These are phyloP conservation scores for Oldenlandia corymbosa DNA, from an alignment of 257 asterid genomes.

Conservation along the genomic window DNA sequence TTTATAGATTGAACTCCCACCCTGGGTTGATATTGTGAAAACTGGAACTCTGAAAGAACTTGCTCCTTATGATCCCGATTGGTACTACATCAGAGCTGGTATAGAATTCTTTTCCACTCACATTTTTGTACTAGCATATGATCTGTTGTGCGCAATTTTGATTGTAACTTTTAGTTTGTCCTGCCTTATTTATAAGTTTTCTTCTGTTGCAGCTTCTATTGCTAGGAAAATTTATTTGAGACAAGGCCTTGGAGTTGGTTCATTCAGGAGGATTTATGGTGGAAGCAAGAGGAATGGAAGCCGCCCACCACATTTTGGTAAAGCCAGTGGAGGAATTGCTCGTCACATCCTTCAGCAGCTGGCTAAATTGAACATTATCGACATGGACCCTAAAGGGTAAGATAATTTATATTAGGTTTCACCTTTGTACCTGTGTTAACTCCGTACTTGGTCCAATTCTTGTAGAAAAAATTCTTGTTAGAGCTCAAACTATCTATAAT, in stretches of 20 bases:
- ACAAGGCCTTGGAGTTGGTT: slow-evolving; percentile 84
- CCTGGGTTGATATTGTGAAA: slow-evolving; percentile 86
- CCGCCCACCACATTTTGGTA: slow-evolving; percentile 59
- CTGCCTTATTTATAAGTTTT: neutral
- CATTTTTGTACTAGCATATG: neutral
- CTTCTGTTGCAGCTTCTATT: slow-evolving; percentile 58
- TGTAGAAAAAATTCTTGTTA: too few relatives aligned
- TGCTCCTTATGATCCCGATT: slow-evolving; percentile 91
- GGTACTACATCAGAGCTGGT: slow-evolving; percentile 95
- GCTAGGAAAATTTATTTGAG: slow-evolving; percentile 74
- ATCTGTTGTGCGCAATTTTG: neutral
- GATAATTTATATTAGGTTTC: slow-evolving; percentile 11
- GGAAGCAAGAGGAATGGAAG: slow-evolving; percentile 84
- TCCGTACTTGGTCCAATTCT: too few relatives aligned
- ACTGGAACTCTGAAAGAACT: slow-evolving; percentile 82
- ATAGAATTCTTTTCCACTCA: slow-evolving; percentile 1
- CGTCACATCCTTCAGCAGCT: slow-evolving; percentile 67
- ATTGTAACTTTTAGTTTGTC: neutral
- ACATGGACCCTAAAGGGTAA: slow-evolving; percentile 53
- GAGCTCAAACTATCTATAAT: too few relatives aligned
- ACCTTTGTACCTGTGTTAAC: too few relatives aligned
- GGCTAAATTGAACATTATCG: slow-evolving; percentile 50
- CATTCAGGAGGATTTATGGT: slow-evolving; percentile 72
- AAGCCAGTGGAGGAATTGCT: slow-evolving; percentile 61
- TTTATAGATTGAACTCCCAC: slow-evolving; percentile 74